Conservation (phyloP, 2,329 filamentous ascomycete species). For the Fusarium nematophilum region DNA sequence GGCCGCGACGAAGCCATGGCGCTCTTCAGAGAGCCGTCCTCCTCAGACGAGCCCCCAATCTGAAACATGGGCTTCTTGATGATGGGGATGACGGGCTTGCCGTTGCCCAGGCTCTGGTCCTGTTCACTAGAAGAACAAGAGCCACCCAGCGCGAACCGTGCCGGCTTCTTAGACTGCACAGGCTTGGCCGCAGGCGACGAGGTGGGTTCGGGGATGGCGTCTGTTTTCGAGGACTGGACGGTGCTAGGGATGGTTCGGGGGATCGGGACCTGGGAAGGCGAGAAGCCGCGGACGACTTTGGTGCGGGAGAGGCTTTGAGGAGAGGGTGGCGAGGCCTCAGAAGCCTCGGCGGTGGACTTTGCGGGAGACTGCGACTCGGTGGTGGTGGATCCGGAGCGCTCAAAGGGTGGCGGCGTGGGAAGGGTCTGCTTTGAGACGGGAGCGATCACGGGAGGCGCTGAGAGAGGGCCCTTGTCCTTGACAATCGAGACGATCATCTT, state of each 20-base stretch:
- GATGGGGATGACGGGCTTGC: constrained; percentile 46
- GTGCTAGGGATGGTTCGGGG: constrained; percentile 60
- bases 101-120: constrained; percentile 61
- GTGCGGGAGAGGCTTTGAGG: constrained; percentile 46
- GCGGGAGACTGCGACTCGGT: constrained; percentile 61
- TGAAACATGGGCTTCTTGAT: constrained; percentile 60
- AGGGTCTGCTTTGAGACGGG: constrained; percentile 56
- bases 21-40: constrained; percentile 78
- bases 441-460: constrained; percentile 49
- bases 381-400: constrained; percentile 58
- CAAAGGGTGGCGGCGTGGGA: constrained; percentile 47
- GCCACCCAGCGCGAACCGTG: constrained; percentile 78
- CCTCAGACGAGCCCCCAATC: constrained; percentile 74
- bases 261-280: constrained; percentile 74
- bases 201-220: constrained; percentile 71
- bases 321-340: constrained; percentile 45
- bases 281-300: constrained; percentile 84
- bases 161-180: constrained; percentile 72
- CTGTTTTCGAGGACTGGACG: constrained; percentile 61
- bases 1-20: constrained; percentile 59
- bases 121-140: constrained; percentile 80
- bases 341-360: constrained; percentile 66
- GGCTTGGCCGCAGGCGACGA: constrained; percentile 70
- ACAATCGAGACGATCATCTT: constrained; percentile 96
- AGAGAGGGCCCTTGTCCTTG: constrained; percentile 77